phyloP scores from a whole-genome alignment of 108 stramenopile genomes.

The Halocafeteria seosinensis region DNA sequence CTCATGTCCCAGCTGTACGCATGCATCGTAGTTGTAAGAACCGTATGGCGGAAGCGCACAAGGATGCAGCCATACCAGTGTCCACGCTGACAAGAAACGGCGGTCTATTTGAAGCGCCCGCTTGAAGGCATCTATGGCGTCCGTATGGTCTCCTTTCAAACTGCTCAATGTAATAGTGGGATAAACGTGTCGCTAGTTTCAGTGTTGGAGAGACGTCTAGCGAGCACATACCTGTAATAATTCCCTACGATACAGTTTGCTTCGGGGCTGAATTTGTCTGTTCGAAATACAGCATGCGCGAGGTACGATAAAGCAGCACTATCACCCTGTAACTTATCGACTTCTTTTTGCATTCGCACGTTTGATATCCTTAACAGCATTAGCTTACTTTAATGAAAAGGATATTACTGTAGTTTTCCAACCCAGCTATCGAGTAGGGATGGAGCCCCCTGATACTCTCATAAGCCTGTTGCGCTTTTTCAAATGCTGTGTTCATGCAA shows the following conservation, averaged over 20 bases:
- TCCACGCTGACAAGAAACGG: slow-evolving; percentile 80
- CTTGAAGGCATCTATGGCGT: slow-evolving; percentile 85
- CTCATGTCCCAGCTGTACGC: slow-evolving; percentile 97
- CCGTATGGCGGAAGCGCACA: too few relatives aligned
- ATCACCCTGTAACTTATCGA: slow-evolving; percentile 53
- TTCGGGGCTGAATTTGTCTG: slow-evolving; percentile 79
- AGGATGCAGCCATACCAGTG: too few relatives aligned
- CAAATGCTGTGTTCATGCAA: slow-evolving; percentile 37
- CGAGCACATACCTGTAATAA: slow-evolving; percentile 75
- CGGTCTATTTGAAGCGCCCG: slow-evolving; percentile 70
- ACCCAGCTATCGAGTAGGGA: slow-evolving; percentile 65
- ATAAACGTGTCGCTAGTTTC: too few relatives aligned
- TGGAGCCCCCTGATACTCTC: slow-evolving; percentile 45
- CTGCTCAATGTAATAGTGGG: slow-evolving; percentile 2
- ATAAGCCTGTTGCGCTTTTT: slow-evolving; percentile 62
- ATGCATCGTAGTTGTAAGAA: too few relatives aligned
- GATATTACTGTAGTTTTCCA: slow-evolving; percentile 71
- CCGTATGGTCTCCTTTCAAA: slow-evolving; percentile 72
- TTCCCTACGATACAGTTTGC: slow-evolving; percentile 90
- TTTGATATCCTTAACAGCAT: too few relatives aligned
- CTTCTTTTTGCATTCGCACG: too few relatives aligned
- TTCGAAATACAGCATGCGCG: slow-evolving; percentile 62
- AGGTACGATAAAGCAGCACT: slow-evolving; percentile 49
- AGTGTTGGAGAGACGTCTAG: too few relatives aligned
- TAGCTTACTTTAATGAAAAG: too few relatives aligned